Percentiles rank a stretch among this genome's conserved stretches.
phyloP scores from a whole-genome alignment of 2,329 filamentous ascomycete genomes.

The Neofusicoccum laricinum region DNA sequence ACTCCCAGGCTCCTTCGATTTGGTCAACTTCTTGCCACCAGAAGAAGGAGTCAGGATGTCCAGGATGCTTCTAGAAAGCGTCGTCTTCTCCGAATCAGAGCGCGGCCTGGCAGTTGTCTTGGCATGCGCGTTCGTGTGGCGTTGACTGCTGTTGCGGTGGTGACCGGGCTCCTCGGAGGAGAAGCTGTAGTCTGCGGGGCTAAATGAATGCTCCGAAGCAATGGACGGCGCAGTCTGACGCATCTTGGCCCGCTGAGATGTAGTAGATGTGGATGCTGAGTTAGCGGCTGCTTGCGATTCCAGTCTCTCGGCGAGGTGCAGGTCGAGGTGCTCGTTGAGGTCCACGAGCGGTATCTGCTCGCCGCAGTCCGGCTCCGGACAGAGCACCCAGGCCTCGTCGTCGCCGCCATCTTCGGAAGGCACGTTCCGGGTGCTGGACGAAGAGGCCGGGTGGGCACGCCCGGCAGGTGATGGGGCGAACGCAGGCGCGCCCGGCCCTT shows the following conservation, averaged over 20 bases:
- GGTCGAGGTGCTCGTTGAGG: constrained; percentile 46
- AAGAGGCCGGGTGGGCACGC: neutral
- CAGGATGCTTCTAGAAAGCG: constrained; percentile 32
- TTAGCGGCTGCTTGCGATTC: neutral
- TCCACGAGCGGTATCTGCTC: constrained; percentile 41
- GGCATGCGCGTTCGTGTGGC: constrained; percentile 15
- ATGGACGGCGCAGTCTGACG: constrained; percentile 19
- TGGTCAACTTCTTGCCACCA: constrained; percentile 25
- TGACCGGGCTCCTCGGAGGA: constrained; percentile 21
- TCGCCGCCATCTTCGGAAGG: constrained; percentile 17
- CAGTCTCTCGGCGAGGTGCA: constrained; percentile 41
- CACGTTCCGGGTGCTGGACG: neutral
- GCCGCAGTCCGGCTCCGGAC: constrained; percentile 42
- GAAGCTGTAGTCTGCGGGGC: constrained; percentile 22
- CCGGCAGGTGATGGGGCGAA: constrained; percentile 24
- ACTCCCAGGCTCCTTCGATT: constrained; percentile 17
- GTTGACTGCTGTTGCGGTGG: neutral
- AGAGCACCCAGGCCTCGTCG: constrained; percentile 31
- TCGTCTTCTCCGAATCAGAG: constrained; percentile 32
- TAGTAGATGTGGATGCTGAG: constrained; percentile 22
- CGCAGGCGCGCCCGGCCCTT: constrained; percentile 17
- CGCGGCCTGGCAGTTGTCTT: neutral
- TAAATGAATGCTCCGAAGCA: constrained; percentile 25
- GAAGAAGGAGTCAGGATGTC: constrained; percentile 34
- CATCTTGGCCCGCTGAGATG: constrained; percentile 32